phyloP scores from a whole-genome alignment of 495 filamentous ascomycete genomes.

The Penicillium crystallinum region DNA sequence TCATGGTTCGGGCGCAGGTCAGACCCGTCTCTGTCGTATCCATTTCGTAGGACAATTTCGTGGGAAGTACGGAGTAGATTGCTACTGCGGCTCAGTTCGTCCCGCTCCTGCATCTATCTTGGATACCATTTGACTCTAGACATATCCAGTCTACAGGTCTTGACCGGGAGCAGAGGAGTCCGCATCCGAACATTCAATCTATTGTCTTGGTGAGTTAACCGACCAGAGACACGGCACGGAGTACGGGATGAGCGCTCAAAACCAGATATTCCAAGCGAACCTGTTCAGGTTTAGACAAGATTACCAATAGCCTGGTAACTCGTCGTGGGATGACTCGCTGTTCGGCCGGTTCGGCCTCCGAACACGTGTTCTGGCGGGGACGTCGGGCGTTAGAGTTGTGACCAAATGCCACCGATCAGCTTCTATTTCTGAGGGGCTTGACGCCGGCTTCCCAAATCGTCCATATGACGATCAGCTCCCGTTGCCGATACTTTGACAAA shows the following conservation, averaged over 20 bases:
- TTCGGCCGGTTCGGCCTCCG: neutral
- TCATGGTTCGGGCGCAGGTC: neutral
- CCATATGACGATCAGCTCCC: constrained; percentile 13
- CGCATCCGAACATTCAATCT: neutral
- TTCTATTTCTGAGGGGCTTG: neutral
- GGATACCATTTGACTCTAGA: no score
- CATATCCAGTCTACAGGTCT: no score
- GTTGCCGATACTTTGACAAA: neutral
- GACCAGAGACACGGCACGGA: neutral
- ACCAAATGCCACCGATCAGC: neutral
- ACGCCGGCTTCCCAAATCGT: neutral
- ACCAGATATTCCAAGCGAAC: neutral
- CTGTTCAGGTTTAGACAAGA: neutral
- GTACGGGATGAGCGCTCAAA: neutral
- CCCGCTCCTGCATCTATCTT: no score
- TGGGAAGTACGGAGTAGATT: no score
- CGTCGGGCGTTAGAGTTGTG: neutral
- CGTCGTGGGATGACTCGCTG: no score
- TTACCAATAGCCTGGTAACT: neutral
- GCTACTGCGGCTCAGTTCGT: no score
- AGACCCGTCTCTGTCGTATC: no score
- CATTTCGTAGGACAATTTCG: no score
- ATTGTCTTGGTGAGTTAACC: neutral
- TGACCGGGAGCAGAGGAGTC: neutral
- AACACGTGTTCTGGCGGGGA: neutral